These are phyloP conservation scores for Crithidia bombi DNA, from an alignment of 208 protist species.

Conservation along the genomic window DNA sequence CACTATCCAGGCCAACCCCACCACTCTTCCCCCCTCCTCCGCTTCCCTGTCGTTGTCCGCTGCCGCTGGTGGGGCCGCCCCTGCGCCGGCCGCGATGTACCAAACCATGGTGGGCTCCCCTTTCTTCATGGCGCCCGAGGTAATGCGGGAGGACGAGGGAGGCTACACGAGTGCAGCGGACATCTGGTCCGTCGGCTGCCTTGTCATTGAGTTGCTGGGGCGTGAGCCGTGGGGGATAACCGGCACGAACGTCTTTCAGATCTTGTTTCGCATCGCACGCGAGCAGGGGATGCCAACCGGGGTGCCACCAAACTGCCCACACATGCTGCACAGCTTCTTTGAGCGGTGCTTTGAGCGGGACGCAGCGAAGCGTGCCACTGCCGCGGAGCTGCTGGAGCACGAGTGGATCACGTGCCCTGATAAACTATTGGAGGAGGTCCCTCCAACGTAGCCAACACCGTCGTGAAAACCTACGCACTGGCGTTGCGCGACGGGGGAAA, in stretches of 20 bases:
- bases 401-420: constrained; percentile 82
- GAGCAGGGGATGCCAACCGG: constrained; percentile 75
- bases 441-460: no score
- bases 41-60: no score
- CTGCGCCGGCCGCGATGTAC: constrained; percentile 42
- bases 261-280: constrained; percentile 82
- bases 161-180: constrained; percentile 81
- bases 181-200: constrained; percentile 89
- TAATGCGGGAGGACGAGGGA: constrained; percentile 57
- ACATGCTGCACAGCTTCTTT: constrained; percentile 66
- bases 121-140: constrained; percentile 92
- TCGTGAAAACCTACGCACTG: no score
- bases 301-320: constrained; percentile 67
- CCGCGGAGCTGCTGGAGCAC: constrained; percentile 71
- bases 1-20: constrained; percentile 18
- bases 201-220: constrained; percentile 87
- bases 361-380: constrained; percentile 57
- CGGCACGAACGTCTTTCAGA: constrained; percentile 72
- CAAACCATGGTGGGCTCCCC: constrained; percentile 87
- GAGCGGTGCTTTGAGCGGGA: constrained; percentile 75
- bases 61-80: not conserved
- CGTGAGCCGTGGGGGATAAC: constrained; percentile 71
- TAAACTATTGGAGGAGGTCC: constrained; percentile 72
- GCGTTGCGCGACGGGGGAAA: no score
- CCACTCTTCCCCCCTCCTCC: not conserved